Base-by-base conservation (phyloP, 805 yeast genomes). In the Suhomyces pyralidae region DNA sequence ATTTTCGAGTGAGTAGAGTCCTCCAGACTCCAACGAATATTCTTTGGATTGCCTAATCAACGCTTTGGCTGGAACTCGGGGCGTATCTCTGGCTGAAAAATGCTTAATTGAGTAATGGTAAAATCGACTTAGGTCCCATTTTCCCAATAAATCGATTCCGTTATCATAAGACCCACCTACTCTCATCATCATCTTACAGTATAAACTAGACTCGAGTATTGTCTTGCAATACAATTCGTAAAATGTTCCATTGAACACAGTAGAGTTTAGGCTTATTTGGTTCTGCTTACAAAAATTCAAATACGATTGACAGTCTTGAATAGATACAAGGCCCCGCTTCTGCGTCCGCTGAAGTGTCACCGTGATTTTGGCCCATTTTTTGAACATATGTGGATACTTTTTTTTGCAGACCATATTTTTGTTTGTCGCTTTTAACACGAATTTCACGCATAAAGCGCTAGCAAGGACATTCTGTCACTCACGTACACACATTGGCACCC, bases 161-260 rank as follows among this genome's bases (percentile, higher is more conserved):
- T 77, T 72, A 57, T 83, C 88, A 48, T 76, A 74, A 1, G 82
- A 70, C 1, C 86, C 85, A 1, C 88, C 88, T 40, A 71, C 75
- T 42, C 80, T 76, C 1, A 69, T 55, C 45, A 81, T 51, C 32
- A 70, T 61, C 14, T 60, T 58, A 44, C 80, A 69, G 17, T 71
- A 63, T 24, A 81, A 68, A n/a, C 64, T 57, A 1, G 65, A 47
- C 52, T 71, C 68, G 3, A 83, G 63, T 34, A 73, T 67, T 5
- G 68, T 67, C 55, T 76, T 69, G 25, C 78, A 70, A 2, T 73
- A 61, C 17, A 81, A 63, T 55, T 83, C 88, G 58, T 82, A 83
- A 32, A 82, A 56, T 0, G 84, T 81, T 3, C 88, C 88, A 47
- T 68, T 66, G 60, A 81, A 81, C 2, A 73, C 85, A 0, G 82